Evolutionary conservation across 2,329 filamentous ascomycete species (phyloP).

Genomic region (Apiospora pterosperma): DNA sequence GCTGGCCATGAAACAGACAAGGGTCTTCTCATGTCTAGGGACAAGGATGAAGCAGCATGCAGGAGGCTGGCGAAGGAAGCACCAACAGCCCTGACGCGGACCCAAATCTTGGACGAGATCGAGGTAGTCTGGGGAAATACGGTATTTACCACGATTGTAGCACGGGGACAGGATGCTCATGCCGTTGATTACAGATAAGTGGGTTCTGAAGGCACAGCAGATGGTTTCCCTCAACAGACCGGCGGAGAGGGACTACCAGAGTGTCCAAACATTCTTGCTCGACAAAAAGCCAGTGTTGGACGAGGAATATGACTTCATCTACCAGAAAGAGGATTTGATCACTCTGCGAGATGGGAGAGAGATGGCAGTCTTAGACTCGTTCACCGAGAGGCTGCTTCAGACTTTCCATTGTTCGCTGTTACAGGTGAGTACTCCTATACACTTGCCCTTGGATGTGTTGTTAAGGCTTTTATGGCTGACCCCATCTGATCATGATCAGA

Average conservation of each 20-base stretch:
- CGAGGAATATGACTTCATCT: background rate
- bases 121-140: background rate
- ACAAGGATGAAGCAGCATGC: background rate
- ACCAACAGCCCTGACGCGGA: background rate
- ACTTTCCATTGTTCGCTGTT: constrained; percentile 1
- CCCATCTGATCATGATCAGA: background rate
- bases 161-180: background rate
- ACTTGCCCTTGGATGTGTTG: background rate
- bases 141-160: background rate
- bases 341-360: constrained; percentile 2
- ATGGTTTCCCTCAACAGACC: background rate
- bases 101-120: background rate
- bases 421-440: background rate
- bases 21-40: background rate
- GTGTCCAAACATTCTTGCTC: background rate
- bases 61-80: background rate
- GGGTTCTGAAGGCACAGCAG: background rate
- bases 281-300: background rate
- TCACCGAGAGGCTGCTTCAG: background rate
- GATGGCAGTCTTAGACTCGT: constrained; percentile 5
- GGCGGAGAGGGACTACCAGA: background rate
- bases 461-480: background rate
- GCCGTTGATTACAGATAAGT: background rate
- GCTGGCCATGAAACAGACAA: background rate
- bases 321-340: constrained; percentile 6